Percentiles rank a stretch among this genome's conserved stretches.
Conservation (phyloP, 176 grass and related monocot genomes). For the Lolium rigidum region DNA sequence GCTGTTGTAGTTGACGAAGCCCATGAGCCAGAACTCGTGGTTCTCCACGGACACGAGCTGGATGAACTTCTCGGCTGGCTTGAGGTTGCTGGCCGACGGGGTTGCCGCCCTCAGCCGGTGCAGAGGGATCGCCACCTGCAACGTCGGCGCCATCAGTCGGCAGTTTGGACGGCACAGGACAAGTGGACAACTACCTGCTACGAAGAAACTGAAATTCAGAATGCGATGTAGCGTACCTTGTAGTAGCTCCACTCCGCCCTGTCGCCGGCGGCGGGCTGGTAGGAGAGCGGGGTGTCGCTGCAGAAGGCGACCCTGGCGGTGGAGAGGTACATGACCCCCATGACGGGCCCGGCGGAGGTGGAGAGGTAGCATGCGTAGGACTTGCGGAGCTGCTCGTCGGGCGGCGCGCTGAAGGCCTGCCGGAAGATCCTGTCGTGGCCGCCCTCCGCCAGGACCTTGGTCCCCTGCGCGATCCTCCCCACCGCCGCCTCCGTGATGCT, state of each 20-base stretch:
- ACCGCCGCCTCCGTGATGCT: slow-evolving; percentile 79
- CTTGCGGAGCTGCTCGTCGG: slow-evolving; percentile 84
- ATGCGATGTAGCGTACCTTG: slow-evolving; percentile 49
- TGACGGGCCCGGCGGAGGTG: slow-evolving; percentile 74
- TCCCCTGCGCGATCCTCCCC: slow-evolving; percentile 84
- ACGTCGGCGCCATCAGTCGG: neutral
- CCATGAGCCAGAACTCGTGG: slow-evolving; percentile 91
- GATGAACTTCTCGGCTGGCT: slow-evolving; percentile 80
- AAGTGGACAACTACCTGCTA: neutral
- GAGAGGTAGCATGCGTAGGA: slow-evolving; percentile 89
- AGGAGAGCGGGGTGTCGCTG: slow-evolving; percentile 75
- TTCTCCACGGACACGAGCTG: slow-evolving; percentile 70
- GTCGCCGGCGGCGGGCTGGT: slow-evolving; percentile 44
- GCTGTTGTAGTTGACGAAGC: slow-evolving; percentile 80
- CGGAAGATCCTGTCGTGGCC: slow-evolving; percentile 79
- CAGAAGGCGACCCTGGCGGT: slow-evolving; percentile 87
- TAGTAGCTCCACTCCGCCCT: slow-evolving; percentile 79
- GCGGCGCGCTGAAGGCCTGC: slow-evolving; percentile 65
- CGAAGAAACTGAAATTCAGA: neutral
- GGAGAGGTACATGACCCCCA: slow-evolving; percentile 82
- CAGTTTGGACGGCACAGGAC: too few species aligned
- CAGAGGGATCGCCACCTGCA: slow-evolving; percentile 75
- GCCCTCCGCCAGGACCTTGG: slow-evolving; percentile 84
- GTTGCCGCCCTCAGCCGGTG: slow-evolving; percentile 67
- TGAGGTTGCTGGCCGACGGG: slow-evolving; percentile 63